These are phyloP conservation scores for Metschnikowia cerradonensis DNA, from an alignment of 805 yeast species.

Conservation along the genomic window DNA sequence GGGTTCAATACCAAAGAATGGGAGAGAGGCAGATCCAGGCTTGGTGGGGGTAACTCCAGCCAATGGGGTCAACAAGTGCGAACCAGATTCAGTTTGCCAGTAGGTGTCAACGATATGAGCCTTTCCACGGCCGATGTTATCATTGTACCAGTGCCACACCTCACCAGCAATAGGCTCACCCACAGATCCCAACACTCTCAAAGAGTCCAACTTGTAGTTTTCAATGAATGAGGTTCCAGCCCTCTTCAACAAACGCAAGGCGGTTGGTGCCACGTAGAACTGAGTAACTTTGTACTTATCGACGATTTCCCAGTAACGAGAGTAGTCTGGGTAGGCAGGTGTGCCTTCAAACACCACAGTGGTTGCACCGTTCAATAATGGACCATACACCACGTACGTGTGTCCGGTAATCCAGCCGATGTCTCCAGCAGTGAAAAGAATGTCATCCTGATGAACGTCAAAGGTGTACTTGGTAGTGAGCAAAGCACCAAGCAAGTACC, in stretches of 20 bases:
- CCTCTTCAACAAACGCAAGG: constrained; percentile 81
- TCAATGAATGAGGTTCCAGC: constrained; percentile 84
- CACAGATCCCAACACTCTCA: constrained; percentile 92
- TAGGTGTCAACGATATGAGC: constrained; percentile 93
- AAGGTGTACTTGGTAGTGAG: constrained; percentile 89
- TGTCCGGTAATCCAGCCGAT: constrained; percentile 99
- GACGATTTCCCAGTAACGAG: constrained; percentile 95
- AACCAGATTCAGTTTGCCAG: constrained; percentile 99
- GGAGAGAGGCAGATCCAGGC: constrained; percentile 96
- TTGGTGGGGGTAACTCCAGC: constrained; percentile 94
- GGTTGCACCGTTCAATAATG: constrained; percentile 79
- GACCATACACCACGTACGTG: constrained; percentile 93
- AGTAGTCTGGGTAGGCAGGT: constrained; percentile 93
- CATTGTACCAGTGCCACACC: constrained; percentile 98
- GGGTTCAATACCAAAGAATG: constrained; percentile 93
- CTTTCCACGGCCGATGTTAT: constrained; percentile 81
- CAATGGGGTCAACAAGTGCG: constrained; percentile 89
- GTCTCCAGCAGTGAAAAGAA: constrained; percentile 94
- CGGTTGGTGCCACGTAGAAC: constrained; percentile 98
- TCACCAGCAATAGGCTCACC: constrained; percentile 99
- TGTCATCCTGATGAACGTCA: constrained; percentile 85
- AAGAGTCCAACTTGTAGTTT: constrained; percentile 75
- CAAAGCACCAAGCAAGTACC: constrained; percentile 89
- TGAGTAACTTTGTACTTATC: constrained; percentile 90
- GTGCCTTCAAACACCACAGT: constrained; percentile 95